Percentiles rank a stretch among this genome's conserved stretches.
These are phyloP conservation scores for Rhododendron vialii DNA, from an alignment of 148 eudicot genomes.

Conservation along the genomic window DNA sequence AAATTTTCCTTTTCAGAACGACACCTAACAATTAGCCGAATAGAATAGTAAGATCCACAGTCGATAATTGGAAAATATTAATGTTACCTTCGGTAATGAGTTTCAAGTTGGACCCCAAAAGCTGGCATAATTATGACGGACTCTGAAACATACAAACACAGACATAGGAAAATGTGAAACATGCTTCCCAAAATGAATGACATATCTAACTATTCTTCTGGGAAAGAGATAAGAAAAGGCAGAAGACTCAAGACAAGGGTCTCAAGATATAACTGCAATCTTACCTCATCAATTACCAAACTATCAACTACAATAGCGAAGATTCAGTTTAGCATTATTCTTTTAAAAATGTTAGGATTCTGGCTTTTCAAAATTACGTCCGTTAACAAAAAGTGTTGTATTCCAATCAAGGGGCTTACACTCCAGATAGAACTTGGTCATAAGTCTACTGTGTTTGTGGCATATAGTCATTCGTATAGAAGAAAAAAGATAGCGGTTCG, in stretches of 20 bases:
- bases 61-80: background rate
- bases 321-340: background rate
- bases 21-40: background rate
- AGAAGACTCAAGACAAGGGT: background rate
- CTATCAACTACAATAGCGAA: background rate
- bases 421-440: background rate
- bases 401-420: background rate
- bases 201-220: background rate
- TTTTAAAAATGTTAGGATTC: background rate
- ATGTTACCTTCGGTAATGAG: constrained; percentile 68
- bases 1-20: background rate
- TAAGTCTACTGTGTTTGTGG: background rate
- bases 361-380: background rate
- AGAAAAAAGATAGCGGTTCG: background rate
- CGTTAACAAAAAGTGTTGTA: background rate
- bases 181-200: background rate
- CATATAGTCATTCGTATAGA: background rate
- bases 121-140: constrained; percentile 69
- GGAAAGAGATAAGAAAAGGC: background rate
- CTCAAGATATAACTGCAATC: background rate
- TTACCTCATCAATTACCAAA: background rate
- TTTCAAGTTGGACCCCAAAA: constrained; percentile 92
- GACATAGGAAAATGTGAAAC: constrained; percentile 15
- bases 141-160: constrained; percentile 43
- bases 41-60: background rate